Evolutionary conservation across 164 flowering plant species (phyloP), one percentile per base, ranked within the genome.

Genomic region (Nymphaea thermarum): DNA sequence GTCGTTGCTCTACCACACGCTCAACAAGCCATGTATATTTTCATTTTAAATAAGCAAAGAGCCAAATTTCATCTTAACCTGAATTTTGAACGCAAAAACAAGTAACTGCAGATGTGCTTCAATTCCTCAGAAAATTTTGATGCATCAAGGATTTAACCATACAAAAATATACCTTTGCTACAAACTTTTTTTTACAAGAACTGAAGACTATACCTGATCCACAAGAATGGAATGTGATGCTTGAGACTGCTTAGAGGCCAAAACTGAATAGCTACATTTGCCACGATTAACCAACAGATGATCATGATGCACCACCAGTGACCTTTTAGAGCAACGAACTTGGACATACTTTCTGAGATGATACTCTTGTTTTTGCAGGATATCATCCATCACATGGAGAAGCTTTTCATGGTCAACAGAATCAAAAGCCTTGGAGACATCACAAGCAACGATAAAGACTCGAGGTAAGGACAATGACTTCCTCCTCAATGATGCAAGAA

Each of bases 381-480:
- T 76, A 44, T 82, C 87, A 42, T 82, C 72, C 89, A 92, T 81
- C 65, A 95, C 80, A 6, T 44, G 42, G 43, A 95, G 87, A 42
- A 95, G 81, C 76, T 86, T 87, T 74, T 90, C 86, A 71, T 95
- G 99, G 70, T 85, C 75, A 44, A 95, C 68, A 42, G 92, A 80
- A 79, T 95, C 99, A 81, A 86, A 95, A 64, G 99, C 99, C 74
- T 85, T 90, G 11, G 73, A 77, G 47, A 95, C 96, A 83, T 95
- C 99, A 70, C 93, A 71, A 73, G 82, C 79, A 42, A 92, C 88
- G 65, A 95, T 47, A 73, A 73, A 91, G 3, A 83, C 71, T 59
- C 47, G 73, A 64, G 90, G 88, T 66, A 77, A 63, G 42, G 43
- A 43, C 25, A 15, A 44, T 25, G 73, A 73, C 41, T 74, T 73